A percentile compares a stretch with the other conserved stretches of the same genome.
Conservation (phyloP, 202 grass and related monocot species). For the Elaeis oleifera region DNA sequence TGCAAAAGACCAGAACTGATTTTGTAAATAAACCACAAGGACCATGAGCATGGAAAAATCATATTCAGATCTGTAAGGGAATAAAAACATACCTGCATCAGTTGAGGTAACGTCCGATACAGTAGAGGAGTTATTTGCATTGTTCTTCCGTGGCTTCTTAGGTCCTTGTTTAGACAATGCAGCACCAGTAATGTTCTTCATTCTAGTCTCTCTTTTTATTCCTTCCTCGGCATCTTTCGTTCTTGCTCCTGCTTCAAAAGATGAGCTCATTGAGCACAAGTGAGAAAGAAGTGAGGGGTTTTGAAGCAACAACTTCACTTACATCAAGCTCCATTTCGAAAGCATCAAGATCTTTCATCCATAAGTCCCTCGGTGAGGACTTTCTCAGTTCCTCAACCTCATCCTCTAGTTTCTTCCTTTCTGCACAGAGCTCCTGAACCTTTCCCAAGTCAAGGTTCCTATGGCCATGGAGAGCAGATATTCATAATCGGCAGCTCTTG, state of each 20-base stretch:
- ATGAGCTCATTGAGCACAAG: background rate
- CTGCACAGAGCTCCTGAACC: slow-evolving; percentile 17
- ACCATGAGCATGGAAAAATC: no score
- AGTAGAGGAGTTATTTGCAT: slow-evolving; percentile 21
- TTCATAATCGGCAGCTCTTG: slow-evolving; percentile 9
- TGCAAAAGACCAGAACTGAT: background rate
- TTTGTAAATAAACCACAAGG: no score
- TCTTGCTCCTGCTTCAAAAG: slow-evolving; percentile 42
- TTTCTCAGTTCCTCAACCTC: slow-evolving; percentile 9
- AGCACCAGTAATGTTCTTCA: slow-evolving; percentile 3
- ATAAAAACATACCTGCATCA: background rate
- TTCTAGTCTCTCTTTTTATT: slow-evolving; percentile 18
- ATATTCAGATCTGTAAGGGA: no score
- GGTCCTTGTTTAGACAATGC: slow-evolving; percentile 23
- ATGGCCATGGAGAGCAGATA: slow-evolving; percentile 17
- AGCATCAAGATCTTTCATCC: slow-evolving; percentile 14
- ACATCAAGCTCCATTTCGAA: slow-evolving; percentile 42
- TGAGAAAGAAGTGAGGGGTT: no score
- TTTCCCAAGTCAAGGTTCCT: slow-evolving; percentile 9
- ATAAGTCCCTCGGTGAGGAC: slow-evolving; percentile 1
- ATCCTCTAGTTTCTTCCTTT: slow-evolving; percentile 1
- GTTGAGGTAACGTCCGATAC: slow-evolving; percentile 1
- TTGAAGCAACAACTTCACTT: slow-evolving; percentile 14
- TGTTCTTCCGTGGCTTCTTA: slow-evolving; percentile 41
- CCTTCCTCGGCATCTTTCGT: slow-evolving; percentile 15